These are phyloP conservation scores for Chalara sp. DNA, from an alignment of 2,329 filamentous ascomycete species.

Conservation along the genomic window DNA sequence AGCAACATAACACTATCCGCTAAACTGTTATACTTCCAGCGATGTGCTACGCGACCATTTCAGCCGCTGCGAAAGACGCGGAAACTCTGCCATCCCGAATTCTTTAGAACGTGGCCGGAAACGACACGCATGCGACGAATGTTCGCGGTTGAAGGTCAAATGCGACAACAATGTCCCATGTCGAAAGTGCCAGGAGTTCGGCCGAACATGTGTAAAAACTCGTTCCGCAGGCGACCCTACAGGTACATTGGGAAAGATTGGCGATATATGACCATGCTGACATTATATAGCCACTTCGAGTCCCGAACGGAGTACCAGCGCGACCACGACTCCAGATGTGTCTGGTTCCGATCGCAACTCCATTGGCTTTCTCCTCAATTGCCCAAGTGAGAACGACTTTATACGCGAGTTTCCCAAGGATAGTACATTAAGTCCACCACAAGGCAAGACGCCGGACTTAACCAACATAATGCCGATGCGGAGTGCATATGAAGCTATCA, in stretches of 20 bases:
- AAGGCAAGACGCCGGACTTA: slow-evolving; percentile 8
- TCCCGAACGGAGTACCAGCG: slow-evolving; percentile 15
- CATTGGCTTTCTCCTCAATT: slow-evolving; percentile 26
- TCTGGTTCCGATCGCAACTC: slow-evolving; percentile 24
- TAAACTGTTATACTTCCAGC: slow-evolving; percentile 9
- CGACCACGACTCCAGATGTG: slow-evolving; percentile 18
- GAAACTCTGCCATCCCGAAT: slow-evolving; percentile 23
- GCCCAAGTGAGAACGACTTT: slow-evolving; percentile 22
- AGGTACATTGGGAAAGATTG: too few species aligned
- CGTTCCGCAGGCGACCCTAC: slow-evolving; percentile 12
- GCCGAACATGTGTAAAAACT: slow-evolving; percentile 23
- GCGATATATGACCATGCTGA: too few species aligned
- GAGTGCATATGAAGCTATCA: slow-evolving; percentile 7
- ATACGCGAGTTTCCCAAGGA: slow-evolving; percentile 23
- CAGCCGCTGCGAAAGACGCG: slow-evolving; percentile 24
- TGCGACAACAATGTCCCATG: slow-evolving; percentile 27
- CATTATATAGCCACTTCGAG: slow-evolving; percentile 11
- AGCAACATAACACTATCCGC: background rate
- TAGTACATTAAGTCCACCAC: slow-evolving; percentile 15
- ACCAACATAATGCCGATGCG: slow-evolving; percentile 2
- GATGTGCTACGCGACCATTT: slow-evolving; percentile 29
- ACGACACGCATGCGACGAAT: slow-evolving; percentile 27
- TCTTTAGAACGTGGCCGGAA: slow-evolving; percentile 27
- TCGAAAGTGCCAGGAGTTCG: slow-evolving; percentile 26
- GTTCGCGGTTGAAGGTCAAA: slow-evolving; percentile 27